phyloP scores from a whole-genome alignment of 2,329 filamentous ascomycete genomes.

The Sclerotinia trifoliorum region DNA sequence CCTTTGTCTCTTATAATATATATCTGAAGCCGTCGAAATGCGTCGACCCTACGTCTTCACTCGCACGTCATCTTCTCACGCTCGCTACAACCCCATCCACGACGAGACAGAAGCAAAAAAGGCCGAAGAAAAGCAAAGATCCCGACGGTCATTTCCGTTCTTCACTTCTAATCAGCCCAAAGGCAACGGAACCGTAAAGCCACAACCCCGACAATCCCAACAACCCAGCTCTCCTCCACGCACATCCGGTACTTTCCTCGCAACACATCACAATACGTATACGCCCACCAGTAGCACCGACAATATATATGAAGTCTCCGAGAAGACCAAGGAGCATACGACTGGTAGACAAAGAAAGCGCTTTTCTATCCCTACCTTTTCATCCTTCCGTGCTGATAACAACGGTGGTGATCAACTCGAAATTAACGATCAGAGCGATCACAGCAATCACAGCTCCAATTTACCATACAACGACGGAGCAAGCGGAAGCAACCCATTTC shows the following conservation, averaged over 20 bases:
- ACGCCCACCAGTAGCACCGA: not conserved
- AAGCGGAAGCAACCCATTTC: not conserved
- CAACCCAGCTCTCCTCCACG: not conserved
- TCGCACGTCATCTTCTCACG: not conserved
- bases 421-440: not conserved
- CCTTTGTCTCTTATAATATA: not conserved
- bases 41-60: not conserved
- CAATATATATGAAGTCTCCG: not conserved
- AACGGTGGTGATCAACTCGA: not conserved
- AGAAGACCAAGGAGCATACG: not conserved
- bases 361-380: not conserved
- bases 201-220: not conserved
- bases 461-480: not conserved
- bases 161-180: not conserved
- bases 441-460: not conserved
- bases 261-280: slow-evolving; percentile 8
- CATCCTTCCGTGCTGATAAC: not conserved
- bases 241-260: slow-evolving; percentile 3
- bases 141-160: slow-evolving; percentile 3
- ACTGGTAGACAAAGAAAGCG: not conserved
- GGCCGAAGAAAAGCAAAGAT: not conserved
- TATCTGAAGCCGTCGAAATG: slow-evolving; percentile 10
- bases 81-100: slow-evolving; percentile 18
- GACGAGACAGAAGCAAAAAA: slow-evolving; percentile 3
- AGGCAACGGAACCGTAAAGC: not conserved